Percentiles rank a stretch among this genome's conserved stretches.
phyloP scores from a whole-genome alignment of 169 alveolate species.

The Neospora caninum region DNA sequence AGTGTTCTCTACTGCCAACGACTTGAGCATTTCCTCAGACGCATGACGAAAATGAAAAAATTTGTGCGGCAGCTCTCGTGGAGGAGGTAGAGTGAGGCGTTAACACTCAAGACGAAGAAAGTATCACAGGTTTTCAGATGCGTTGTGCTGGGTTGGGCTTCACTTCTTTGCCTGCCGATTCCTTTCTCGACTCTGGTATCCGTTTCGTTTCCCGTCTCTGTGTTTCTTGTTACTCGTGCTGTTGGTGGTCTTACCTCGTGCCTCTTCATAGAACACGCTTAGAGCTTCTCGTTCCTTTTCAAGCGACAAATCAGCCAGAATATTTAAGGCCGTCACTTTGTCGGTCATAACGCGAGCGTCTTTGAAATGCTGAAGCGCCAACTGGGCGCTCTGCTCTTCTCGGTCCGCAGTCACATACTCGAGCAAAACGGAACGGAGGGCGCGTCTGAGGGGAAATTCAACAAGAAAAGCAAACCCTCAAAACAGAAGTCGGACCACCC shows the following conservation, averaged over 20 bases:
- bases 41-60: too few relatives aligned
- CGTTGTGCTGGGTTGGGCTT: not conserved
- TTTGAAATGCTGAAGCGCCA: not conserved
- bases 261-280: not conserved
- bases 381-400: not conserved
- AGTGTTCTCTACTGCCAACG: too few relatives aligned
- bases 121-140: not conserved
- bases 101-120: not conserved
- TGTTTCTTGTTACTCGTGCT: too few relatives aligned
- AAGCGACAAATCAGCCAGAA: not conserved
- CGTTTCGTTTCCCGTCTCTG: too few relatives aligned
- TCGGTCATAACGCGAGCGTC: conserved; percentile 9
- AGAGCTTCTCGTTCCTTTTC: not conserved
- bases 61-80: not conserved
- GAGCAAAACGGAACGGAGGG: conserved; percentile 10
- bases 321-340: not conserved
- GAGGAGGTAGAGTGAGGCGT: too few relatives aligned
- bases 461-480: not conserved
- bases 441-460: not conserved
- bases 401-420: not conserved
- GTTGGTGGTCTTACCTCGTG: not conserved
- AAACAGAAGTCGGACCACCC: not conserved
- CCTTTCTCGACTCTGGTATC: not conserved
- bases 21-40: too few relatives aligned
- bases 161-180: not conserved